Percentiles rank a stretch among this genome's conserved stretches.
Conservation (phyloP, 345 rosid species). For the Theobroma cacao region DNA sequence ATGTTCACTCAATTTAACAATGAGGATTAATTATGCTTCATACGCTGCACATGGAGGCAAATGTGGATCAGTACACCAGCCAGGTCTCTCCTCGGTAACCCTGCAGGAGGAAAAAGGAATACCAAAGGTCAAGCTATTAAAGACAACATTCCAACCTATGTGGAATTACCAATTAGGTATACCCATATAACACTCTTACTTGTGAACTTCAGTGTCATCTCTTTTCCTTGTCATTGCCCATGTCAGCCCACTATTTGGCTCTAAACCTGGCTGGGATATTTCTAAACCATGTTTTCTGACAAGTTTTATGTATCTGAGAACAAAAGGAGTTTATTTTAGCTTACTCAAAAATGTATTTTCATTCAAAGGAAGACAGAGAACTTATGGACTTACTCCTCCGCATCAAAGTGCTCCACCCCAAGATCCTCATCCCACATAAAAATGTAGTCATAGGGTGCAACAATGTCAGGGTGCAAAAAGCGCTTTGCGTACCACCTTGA, state of each 20-base stretch:
- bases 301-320: slow-evolving; percentile 66
- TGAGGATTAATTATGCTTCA: slow-evolving; percentile 12
- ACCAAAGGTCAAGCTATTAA: slow-evolving; percentile 6
- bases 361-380: neutral
- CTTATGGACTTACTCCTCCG: slow-evolving; percentile 63
- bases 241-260: slow-evolving; percentile 68
- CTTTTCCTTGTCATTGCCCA: slow-evolving; percentile 96
- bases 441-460: slow-evolving; percentile 82
- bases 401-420: slow-evolving; percentile 78
- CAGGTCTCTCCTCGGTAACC: slow-evolving; percentile 72
- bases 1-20: neutral
- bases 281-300: slow-evolving; percentile 82
- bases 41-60: slow-evolving; percentile 99
- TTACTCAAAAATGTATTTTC: neutral
- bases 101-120: slow-evolving; percentile 34
- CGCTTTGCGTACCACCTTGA: slow-evolving; percentile 96
- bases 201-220: slow-evolving; percentile 82
- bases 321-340: slow-evolving; percentile 1
- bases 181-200: slow-evolving; percentile 37
- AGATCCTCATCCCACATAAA: slow-evolving; percentile 99
- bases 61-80: slow-evolving; percentile 75
- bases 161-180: neutral
- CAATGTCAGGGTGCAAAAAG: slow-evolving; percentile 92
- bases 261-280: slow-evolving; percentile 95
- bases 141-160: neutral